Conservation (phyloP, 257 asterid genomes). For the Solanum pinnatisectum region DNA sequence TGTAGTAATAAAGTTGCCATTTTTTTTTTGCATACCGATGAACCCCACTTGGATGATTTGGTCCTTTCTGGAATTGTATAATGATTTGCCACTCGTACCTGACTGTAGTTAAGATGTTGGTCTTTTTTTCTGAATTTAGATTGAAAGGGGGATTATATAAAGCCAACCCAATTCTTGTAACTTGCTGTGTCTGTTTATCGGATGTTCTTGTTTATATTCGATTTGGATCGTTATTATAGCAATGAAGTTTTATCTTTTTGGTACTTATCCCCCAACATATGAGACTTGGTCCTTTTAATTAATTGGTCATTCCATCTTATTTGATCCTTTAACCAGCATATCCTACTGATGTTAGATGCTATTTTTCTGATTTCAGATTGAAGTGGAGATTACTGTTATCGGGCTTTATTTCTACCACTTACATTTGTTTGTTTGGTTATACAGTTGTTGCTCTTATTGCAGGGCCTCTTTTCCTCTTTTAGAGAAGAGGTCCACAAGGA, state of each 20-base stretch:
- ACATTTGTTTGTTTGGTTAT: background rate
- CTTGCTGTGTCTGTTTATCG: background rate
- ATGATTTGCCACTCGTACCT: background rate
- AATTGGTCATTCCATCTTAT: background rate
- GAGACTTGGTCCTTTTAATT: background rate
- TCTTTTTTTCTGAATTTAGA: background rate
- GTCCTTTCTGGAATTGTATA: background rate
- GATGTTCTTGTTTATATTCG: background rate
- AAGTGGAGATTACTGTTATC: background rate
- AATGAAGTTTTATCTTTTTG: background rate
- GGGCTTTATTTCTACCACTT: background rate
- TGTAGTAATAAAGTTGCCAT: background rate
- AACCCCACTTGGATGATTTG: background rate
- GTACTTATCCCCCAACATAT: background rate
- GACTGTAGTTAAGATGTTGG: background rate
- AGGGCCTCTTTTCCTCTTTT: slow-evolving; percentile 74
- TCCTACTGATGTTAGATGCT: background rate
- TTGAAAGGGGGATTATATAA: background rate
- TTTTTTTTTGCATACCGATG: background rate
- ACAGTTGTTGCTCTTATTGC: slow-evolving; percentile 7
- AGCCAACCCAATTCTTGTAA: background rate
- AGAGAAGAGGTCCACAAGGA: slow-evolving; percentile 11
- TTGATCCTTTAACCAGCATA: background rate
- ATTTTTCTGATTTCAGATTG: background rate
- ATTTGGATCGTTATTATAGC: background rate